Evolutionary conservation across 805 yeast genomes (phyloP), one percentile per base, ranked within the genome.

Genomic region (Sugiyamaella floridensis): DNA sequence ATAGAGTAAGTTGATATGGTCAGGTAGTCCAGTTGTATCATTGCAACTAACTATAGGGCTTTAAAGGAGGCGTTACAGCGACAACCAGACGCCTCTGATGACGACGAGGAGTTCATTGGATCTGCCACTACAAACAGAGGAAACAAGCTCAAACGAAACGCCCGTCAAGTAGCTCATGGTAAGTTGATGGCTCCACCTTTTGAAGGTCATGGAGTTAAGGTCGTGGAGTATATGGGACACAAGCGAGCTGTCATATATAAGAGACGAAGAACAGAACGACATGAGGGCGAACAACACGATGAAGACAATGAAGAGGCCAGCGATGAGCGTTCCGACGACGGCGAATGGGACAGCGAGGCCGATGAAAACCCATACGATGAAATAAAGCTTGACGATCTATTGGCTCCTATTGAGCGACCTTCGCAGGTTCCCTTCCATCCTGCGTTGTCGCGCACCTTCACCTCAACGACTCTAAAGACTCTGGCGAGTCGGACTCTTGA

Each of bases 401-500:
- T 93, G 55, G 80, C 84, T 4, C 97, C 98, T 0, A 79, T 93
- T 12, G 74, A 80, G 8, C 86, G 86, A 53, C 93, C 97, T 0
- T 75, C 86, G 2, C 97, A 93, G 60, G 69, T 92, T 1, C 79
- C 85, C 0, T 74, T 76, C 2, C 90, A 88, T 62, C 84, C 83
- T 12, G 79, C 88, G 0, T 73, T 89, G 15, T 76, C 81, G 48
- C 78, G 76, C 56, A 84, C 93, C 0, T 93, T 79, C 67, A 79
- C 77, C 8, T 74, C 77, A 47, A 68, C 71, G 20, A 76, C 78
- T n/a, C 70, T 87, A 43, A 74, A 77, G 47, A 72, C 76, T 41
- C 68, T 93, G 58, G 86, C 96, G 0, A 70, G 72, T 15, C 88
- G 89, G 55, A 80, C 93, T 15, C 80, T 90, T 22, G 85, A 85